Base-by-base conservation (phyloP, 192 early-diverging fungal species). In the Umbelopsis vinacea region DNA sequence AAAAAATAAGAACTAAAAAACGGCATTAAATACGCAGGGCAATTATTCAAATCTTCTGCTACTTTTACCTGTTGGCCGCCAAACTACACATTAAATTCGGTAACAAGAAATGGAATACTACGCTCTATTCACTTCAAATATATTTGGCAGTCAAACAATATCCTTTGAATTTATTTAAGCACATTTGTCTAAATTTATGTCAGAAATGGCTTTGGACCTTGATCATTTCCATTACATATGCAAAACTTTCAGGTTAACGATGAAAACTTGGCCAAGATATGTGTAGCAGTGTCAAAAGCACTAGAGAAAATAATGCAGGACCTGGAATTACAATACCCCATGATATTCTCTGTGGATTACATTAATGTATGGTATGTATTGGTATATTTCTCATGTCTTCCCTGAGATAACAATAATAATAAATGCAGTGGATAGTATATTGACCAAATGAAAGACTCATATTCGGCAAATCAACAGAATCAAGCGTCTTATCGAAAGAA, bases 311-410 rank as follows among this genome's bases (percentile, higher is more conserved):
- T 63, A 37, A 11, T 63, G 17, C 11, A 29, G 12, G 17, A 37
- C 15, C 3, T 63, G 33, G 33, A 29, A 33, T 4, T 37, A 37
- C 57, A 63, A 19, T 63, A 63, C 17, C 57, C 57, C 4, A 35
- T 63, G 33, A 63, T 63, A 38, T 63, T 63, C 35, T 63, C 57
- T 5, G 33, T n/a, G 15, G 5, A 63, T 14, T 63, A 63, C 33
- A 6, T 10, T 37, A 19, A 63, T 6, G 57, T 63, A 35, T 17
- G 57, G 57, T 63, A 63, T 3, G 33, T 37, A n/a, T 19, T 24
- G 11, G 15, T 57, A 0, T 29, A 1, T 29, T 14, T 57, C 29
- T 29, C 29, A 3, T 29, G 29, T 29, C 29, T 29, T 29, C 29
- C 29, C 29, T 29, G 29, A 29, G 3, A 29, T 29, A 29, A 43